A percentile compares a stretch with the other conserved stretches of the same genome.
These are phyloP conservation scores for Fusarium camptoceras DNA, from an alignment of 2,329 filamentous ascomycete species.

Conservation along the genomic window DNA sequence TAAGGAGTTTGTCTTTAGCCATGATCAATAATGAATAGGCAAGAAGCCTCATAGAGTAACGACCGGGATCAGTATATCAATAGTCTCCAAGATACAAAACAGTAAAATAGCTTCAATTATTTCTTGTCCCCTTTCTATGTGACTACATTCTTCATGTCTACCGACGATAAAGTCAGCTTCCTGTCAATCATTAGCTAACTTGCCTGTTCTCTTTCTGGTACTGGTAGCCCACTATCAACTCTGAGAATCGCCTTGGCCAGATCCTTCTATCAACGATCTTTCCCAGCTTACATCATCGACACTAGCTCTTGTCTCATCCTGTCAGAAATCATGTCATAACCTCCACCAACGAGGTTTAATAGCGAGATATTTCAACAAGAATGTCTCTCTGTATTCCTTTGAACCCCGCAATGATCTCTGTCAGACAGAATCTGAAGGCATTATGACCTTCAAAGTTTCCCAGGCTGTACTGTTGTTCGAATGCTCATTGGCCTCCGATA, in stretches of 20 bases:
- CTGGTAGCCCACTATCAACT: not conserved
- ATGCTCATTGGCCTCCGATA: not conserved
- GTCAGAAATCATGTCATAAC: not conserved
- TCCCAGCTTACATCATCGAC: not conserved
- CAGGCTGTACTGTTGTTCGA: not conserved
- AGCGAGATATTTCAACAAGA: not conserved
- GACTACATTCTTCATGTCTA: not conserved
- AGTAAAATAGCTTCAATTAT: conserved; percentile 9
- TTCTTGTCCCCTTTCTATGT: not conserved
- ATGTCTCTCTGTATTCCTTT: not conserved
- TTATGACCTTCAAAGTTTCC: not conserved
- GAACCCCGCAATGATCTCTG: not conserved
- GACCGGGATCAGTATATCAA: not conserved
- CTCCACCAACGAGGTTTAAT: not conserved
- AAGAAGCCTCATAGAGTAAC: conserved; percentile 26
- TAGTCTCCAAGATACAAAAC: conserved; percentile 17
- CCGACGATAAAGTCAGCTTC: not conserved
- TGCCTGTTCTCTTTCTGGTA: not conserved
- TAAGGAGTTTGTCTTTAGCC: conserved; percentile 32
- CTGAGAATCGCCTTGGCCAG: not conserved
- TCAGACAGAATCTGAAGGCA: not conserved
- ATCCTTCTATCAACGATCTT: not conserved
- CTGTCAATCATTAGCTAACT: not conserved
- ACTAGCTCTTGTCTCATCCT: not conserved
- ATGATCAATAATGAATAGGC: conserved; percentile 44